Evolutionary conservation across 1,284 basidiomycete genomes (phyloP).

Genomic region (Moesziomyces antarcticus): DNA sequence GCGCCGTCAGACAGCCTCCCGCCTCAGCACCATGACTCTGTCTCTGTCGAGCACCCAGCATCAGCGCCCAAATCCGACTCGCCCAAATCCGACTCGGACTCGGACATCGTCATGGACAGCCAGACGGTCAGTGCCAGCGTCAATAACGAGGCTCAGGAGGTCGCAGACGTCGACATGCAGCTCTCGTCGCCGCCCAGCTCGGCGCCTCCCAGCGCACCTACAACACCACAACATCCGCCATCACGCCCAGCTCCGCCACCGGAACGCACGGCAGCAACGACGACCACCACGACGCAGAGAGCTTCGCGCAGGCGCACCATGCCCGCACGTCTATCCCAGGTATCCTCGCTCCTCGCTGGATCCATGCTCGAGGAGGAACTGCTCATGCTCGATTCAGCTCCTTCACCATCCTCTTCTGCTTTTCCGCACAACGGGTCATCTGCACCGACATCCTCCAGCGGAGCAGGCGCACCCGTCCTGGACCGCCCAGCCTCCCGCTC

Average conservation of each 20-base stretch:
- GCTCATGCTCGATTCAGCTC: conserved; percentile 23
- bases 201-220: conserved; percentile 17
- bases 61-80: not conserved
- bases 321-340: conserved; percentile 47
- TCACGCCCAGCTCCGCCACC: not conserved
- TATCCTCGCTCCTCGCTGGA: conserved; percentile 53
- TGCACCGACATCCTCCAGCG: not conserved
- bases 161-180: conserved; percentile 30
- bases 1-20: conserved; percentile 2
- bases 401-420: conserved; percentile 16
- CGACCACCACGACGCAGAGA: conserved; percentile 16
- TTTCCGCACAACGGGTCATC: not conserved
- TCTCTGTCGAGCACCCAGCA: too few species aligned
- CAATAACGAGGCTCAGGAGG: conserved; percentile 22
- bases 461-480: not conserved
- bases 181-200: conserved; percentile 38
- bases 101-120: not conserved
- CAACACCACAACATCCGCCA: conserved; percentile 5
- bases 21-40: not conserved
- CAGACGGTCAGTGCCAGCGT: too few species aligned
- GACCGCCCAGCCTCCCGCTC: conserved; percentile 4
- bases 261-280: not conserved
- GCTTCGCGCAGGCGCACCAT: conserved; percentile 38
- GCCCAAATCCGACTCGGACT: not conserved
- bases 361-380: conserved; percentile 55